Percentiles rank a stretch among this genome's conserved stretches.
Conservation (phyloP, 2,329 filamentous ascomycete genomes). For the Fusarium pininemorale region DNA sequence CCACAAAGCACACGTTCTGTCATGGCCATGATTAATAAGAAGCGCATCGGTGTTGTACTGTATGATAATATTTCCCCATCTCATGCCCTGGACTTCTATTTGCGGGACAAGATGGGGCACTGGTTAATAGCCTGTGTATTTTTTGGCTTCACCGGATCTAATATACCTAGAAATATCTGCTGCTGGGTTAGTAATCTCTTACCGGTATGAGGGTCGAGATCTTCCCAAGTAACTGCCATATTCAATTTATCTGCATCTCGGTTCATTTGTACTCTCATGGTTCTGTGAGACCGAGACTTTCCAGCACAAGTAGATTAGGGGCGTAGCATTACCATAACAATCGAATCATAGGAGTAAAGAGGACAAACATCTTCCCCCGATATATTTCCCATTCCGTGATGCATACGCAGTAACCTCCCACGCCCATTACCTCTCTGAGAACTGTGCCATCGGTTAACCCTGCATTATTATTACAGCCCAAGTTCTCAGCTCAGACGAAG, state of each 20-base stretch:
- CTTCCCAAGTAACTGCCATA: constrained; percentile 3
- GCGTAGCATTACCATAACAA: constrained; percentile 4
- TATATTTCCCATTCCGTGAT: neutral
- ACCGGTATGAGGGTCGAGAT: neutral
- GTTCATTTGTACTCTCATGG: neutral
- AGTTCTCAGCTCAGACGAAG: constrained; percentile 26
- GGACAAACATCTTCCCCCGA: neutral
- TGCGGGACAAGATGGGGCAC: constrained; percentile 27
- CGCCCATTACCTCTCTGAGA: constrained; percentile 11
- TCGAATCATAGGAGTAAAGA: neutral
- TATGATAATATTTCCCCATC: constrained; percentile 11
- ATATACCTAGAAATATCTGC: neutral
- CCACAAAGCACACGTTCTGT: constrained; percentile 23
- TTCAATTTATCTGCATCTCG: constrained; percentile 7
- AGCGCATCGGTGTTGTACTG: neutral
- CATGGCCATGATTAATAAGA: constrained; percentile 18
- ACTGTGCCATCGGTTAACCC: neutral
- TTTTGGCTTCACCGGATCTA: neutral
- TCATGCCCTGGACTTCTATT: neutral
- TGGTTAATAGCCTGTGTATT: neutral
- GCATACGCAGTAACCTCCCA: neutral
- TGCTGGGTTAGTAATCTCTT: neutral
- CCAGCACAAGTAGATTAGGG: neutral
- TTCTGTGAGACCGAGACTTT: neutral
- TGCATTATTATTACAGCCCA: neutral